These are phyloP conservation scores for Quercus robur DNA, from an alignment of 306 rosid genomes.

Conservation along the genomic window DNA sequence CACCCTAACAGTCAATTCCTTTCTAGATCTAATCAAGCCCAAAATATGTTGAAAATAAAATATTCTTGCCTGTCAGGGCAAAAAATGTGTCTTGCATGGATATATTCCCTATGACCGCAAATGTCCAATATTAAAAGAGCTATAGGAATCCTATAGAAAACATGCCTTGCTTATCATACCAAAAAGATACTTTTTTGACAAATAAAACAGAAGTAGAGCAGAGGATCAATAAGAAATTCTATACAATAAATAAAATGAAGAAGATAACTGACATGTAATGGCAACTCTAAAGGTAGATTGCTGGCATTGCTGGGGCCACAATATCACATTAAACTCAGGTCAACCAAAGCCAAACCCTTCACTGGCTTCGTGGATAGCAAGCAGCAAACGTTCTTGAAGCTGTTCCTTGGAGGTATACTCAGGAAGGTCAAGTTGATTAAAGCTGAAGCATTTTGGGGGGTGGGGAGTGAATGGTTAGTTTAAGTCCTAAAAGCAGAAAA, in stretches of 20 bases:
- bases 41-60: background rate
- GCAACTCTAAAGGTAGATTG: slow-evolving; percentile 33
- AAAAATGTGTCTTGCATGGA: no score
- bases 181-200: background rate
- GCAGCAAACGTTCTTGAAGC: slow-evolving; percentile 91
- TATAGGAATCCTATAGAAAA: background rate
- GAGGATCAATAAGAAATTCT: background rate
- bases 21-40: background rate
- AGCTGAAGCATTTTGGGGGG: slow-evolving; percentile 43
- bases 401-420: slow-evolving; percentile 93
- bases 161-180: background rate
- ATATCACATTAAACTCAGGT: slow-evolving; percentile 12
- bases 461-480: slow-evolving; percentile 16
- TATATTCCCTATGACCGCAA: background rate
- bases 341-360: slow-evolving; percentile 99
- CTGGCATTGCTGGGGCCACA: slow-evolving; percentile 31
- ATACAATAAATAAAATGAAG: background rate
- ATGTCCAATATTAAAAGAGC: background rate
- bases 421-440: slow-evolving; percentile 97
- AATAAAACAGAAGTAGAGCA: background rate
- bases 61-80: background rate
- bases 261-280: slow-evolving; percentile 49
- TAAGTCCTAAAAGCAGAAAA: slow-evolving; percentile 5
- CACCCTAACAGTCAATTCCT: background rate
- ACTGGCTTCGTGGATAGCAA: slow-evolving; percentile 95